Evolutionary conservation across 768 basidiomycete species (phyloP).

Genomic region (Suillus luteus): DNA sequence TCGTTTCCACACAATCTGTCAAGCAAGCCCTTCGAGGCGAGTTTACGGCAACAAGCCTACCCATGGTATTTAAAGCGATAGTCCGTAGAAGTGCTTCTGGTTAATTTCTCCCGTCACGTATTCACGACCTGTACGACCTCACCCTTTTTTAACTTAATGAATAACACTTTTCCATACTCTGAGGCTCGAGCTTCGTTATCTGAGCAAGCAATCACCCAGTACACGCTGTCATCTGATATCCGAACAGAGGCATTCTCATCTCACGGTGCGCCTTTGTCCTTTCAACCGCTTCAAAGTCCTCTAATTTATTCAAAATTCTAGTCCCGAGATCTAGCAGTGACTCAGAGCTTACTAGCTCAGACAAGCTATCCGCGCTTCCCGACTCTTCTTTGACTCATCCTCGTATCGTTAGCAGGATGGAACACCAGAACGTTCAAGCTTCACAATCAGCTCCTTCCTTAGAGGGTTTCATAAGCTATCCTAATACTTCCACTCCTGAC

Average conservation of each 20-base stretch:
- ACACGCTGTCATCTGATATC: background rate
- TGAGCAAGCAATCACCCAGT: slow-evolving; percentile 11
- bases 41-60: slow-evolving; percentile 27
- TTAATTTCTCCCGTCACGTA: slow-evolving; percentile 11
- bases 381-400: slow-evolving; percentile 36
- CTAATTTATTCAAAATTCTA: background rate
- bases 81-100: background rate
- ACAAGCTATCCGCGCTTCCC: slow-evolving; percentile 45
- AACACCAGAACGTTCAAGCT: slow-evolving; percentile 40
- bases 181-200: slow-evolving; percentile 14
- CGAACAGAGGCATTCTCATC: background rate
- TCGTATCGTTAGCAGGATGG: slow-evolving; percentile 35
- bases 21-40: slow-evolving; percentile 3
- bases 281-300: background rate
- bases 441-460: slow-evolving; percentile 46
- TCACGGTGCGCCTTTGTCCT: slow-evolving; percentile 16
- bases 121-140: slow-evolving; percentile 18
- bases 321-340: slow-evolving; percentile 10
- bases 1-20: slow-evolving; percentile 9
- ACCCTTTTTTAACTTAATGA: slow-evolving; percentile 22
- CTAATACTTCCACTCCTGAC: slow-evolving; percentile 21
- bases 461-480: slow-evolving; percentile 26
- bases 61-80: slow-evolving; percentile 20
- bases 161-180: slow-evolving; percentile 15
- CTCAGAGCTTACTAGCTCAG: slow-evolving; percentile 43